Evolutionary conservation across 176 grass and related monocot species (phyloP), one percentile per base, ranked within the genome.

Genomic region (Lolium rigidum): DNA sequence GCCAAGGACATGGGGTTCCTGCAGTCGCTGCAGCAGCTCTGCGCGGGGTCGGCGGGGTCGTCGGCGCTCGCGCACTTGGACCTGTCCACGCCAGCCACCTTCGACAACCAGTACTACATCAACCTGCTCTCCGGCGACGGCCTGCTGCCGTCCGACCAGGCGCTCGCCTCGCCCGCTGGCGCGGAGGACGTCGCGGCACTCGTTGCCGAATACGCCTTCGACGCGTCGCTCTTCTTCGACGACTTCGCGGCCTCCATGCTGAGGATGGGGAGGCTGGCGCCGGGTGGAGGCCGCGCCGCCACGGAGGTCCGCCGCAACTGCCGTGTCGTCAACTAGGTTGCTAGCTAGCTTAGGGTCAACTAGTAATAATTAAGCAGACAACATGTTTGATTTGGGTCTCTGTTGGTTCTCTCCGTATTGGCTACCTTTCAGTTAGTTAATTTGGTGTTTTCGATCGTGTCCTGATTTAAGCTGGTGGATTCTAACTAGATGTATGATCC

Each of bases 21-120:
- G 38, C 89, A 95, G 84, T 91, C 91, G 18, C 87, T 98, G 52
- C 92, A 93, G 87, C 91, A 93, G 87, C 87, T 98, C 22, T 98
- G 95, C 85, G 77, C 92, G 11, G 89, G 43, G 24, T 93, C 92
- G 17, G 82, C 89, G 2, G 84, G 84, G 2, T 35, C 31, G 44
- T 82, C 83, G 5, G 90, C 93, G 60, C 79, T 98, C 82, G 95
- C 89, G 16, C 92, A 93, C 90, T 87, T 98, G 49, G 95, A 98
- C 80, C 81, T 95, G 1, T 66, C 91, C 82, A 95, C 95, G 28
- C 95, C 92, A 22, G 89, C 89, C 26, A 93, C 91, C 41, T 98
- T 98, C 68, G 95, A 98, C 82, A 98, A 97, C 87, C 95, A 98
- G 85, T 98, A 98, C 87, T 98, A 95, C 87, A 85, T 93, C 74